Conservation (phyloP, 2,329 filamentous ascomycete species). For the Botryotinia calthae region DNA sequence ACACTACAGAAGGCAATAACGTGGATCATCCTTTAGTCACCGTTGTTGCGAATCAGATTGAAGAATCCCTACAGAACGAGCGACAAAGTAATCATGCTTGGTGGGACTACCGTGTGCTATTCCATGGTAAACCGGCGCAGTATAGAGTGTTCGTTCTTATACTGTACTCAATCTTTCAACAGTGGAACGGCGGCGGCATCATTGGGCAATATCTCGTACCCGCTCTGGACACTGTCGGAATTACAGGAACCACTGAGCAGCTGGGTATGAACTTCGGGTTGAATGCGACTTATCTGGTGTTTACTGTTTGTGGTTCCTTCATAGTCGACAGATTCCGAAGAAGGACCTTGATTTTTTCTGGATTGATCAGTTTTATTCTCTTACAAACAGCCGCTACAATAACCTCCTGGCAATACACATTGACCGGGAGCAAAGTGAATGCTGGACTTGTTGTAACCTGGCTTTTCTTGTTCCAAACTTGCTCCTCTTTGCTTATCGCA, state of each 20-base stretch:
- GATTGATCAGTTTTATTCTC: conserved; percentile 45
- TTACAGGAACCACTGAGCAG: conserved; percentile 24
- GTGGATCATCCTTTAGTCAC: conserved; percentile 26
- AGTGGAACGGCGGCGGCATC: conserved; percentile 34
- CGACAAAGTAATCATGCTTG: conserved; percentile 36
- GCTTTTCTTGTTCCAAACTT: conserved; percentile 50
- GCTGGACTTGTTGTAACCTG: conserved; percentile 46
- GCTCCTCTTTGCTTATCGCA: conserved; percentile 46
- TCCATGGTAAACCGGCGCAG: conserved; percentile 43
- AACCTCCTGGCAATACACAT: conserved; percentile 46
- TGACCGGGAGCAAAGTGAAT: conserved; percentile 33
- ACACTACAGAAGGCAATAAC: conserved; percentile 43
- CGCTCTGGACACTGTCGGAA: conserved; percentile 29
- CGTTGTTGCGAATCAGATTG: conserved; percentile 35
- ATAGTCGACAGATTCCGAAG: conserved; percentile 30
- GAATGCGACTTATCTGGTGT: conserved; percentile 27
- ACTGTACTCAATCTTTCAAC: conserved; percentile 42
- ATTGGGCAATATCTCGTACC: conserved; percentile 32
- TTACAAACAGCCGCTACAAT: conserved; percentile 48
- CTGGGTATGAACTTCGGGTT: conserved; percentile 31
- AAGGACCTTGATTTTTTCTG: conserved; percentile 46
- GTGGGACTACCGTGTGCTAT: conserved; percentile 49
- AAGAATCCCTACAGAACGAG: conserved; percentile 32
- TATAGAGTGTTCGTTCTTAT: conserved; percentile 46
- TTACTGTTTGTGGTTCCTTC: conserved; percentile 26